A percentile compares a stretch with the other conserved stretches of the same genome.
Evolutionary conservation across 2,329 filamentous ascomycete species (phyloP).

Genomic region (Tolypocladium amazonense): DNA sequence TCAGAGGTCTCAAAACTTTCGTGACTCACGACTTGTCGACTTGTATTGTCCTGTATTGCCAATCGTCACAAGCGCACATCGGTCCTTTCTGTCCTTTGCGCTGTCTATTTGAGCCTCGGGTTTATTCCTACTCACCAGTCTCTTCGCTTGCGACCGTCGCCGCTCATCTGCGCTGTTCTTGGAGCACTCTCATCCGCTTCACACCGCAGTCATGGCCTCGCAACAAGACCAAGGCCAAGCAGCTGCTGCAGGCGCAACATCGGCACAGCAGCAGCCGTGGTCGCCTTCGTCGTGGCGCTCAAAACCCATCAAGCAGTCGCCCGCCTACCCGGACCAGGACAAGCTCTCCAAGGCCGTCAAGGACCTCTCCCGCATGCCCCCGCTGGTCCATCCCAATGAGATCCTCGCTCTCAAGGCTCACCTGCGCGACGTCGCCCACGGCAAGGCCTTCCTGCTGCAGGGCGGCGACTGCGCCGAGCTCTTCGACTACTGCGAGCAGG

Average conservation of each 20-base stretch:
- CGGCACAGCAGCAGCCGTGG: slow-evolving; percentile 28
- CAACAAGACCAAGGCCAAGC: slow-evolving; percentile 2
- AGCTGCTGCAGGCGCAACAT: neutral
- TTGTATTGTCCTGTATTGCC: neutral
- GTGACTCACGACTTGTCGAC: neutral
- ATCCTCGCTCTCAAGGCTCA: slow-evolving; percentile 70
- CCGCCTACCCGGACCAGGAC: slow-evolving; percentile 53
- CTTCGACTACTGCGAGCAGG: slow-evolving; percentile 89
- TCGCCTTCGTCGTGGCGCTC: slow-evolving; percentile 59
- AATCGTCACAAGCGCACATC: neutral
- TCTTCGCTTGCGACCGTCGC: neutral
- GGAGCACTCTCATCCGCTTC: neutral
- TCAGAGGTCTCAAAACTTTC: neutral
- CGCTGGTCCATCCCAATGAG: slow-evolving; percentile 69
- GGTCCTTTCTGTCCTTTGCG: neutral
- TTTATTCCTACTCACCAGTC: neutral
- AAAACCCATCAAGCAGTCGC: slow-evolving; percentile 70
- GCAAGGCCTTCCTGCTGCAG: slow-evolving; percentile 88
- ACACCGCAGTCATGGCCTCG: neutral
- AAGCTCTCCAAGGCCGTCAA: slow-evolving; percentile 48
- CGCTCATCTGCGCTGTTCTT: neutral
- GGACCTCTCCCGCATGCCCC: slow-evolving; percentile 61
- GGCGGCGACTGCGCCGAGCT: slow-evolving; percentile 96
- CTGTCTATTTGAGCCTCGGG: neutral
- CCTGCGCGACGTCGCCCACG: slow-evolving; percentile 76